phyloP scores from a whole-genome alignment of 208 protist species.

The Leishmania tropica region DNA sequence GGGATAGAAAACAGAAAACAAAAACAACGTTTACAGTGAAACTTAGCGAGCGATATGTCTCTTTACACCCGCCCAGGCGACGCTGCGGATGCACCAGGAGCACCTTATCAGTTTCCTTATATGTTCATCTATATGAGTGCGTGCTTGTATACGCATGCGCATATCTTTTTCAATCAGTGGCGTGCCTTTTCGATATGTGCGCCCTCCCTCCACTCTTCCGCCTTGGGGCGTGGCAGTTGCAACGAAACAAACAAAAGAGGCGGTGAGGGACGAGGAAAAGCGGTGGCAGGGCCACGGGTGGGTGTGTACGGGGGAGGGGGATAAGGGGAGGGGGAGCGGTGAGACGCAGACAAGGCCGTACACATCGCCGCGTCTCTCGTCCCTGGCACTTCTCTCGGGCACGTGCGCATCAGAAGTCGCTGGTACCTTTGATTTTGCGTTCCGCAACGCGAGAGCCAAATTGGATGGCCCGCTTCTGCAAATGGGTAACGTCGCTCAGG shows the following conservation, averaged over 20 bases:
- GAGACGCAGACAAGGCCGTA: background rate
- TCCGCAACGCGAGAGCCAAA: constrained; percentile 96
- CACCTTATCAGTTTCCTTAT: background rate
- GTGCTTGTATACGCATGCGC: too few relatives aligned
- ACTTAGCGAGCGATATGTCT: background rate
- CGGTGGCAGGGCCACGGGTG: background rate
- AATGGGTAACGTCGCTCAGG: constrained; percentile 59
- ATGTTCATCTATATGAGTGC: too few relatives aligned
- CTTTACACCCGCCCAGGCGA: background rate
- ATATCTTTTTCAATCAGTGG: too few relatives aligned
- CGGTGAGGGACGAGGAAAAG: too few relatives aligned
- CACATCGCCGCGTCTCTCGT: background rate
- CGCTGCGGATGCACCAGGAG: background rate
- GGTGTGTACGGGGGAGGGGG: too few relatives aligned
- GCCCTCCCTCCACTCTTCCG: background rate
- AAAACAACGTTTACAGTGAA: too few relatives aligned
- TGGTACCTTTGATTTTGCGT: constrained; percentile 45
- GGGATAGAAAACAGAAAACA: too few relatives aligned
- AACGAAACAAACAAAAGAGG: background rate
- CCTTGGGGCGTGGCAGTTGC: background rate
- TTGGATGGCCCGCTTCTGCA: constrained; percentile 97
- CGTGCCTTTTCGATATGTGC: background rate
- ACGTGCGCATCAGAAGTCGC: constrained; percentile 10
- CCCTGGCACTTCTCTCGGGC: background rate
- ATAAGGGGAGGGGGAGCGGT: too few relatives aligned